Conservation (phyloP, 306 rosid species). For the Quercus wislizeni region DNA sequence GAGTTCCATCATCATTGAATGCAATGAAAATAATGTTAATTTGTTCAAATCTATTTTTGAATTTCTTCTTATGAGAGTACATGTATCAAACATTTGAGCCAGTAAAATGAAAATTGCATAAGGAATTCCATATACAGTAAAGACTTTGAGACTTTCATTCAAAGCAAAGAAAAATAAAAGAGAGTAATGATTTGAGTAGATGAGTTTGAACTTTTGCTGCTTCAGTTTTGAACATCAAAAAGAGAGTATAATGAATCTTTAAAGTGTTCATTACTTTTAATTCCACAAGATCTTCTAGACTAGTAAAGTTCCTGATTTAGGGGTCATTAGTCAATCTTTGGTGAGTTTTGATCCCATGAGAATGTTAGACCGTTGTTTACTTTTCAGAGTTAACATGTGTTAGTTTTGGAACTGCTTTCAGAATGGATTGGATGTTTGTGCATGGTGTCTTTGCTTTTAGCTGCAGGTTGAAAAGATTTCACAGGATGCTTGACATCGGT, state of each 20-base stretch:
- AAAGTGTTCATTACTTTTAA: not conserved
- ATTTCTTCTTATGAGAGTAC: not conserved
- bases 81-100: not conserved
- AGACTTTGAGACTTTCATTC: no score
- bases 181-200: not conserved
- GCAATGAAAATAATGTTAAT: not conserved
- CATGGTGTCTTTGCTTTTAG: not conserved
- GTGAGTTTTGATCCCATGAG: not conserved
- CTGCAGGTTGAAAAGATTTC: not conserved
- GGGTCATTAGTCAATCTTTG: not conserved
- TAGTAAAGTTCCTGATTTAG: not conserved
- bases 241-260: not conserved
- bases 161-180: not conserved
- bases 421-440: not conserved
- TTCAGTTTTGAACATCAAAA: not conserved
- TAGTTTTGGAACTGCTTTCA: not conserved
- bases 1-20: slow-evolving; percentile 7
- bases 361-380: not conserved
- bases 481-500: not conserved
- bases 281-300: not conserved
- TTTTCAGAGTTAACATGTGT: not conserved
- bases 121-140: not conserved
- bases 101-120: not conserved
- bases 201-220: not conserved
- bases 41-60: not conserved